Conservation (phyloP, 768 basidiomycete genomes). For the Russula ochroleuca region DNA sequence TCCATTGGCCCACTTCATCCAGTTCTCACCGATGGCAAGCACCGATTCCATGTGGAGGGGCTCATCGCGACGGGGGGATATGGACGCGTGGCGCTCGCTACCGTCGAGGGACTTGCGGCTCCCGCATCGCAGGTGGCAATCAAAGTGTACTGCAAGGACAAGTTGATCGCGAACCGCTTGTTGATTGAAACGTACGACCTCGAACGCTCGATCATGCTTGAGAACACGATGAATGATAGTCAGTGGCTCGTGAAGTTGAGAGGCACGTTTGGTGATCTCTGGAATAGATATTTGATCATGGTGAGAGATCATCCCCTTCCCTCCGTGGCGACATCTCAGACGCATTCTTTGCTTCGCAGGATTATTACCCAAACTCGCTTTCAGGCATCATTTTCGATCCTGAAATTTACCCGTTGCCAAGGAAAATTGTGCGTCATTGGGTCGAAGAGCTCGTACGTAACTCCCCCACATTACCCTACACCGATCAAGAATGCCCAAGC, state of each 20-base stretch:
- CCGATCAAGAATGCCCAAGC: neutral
- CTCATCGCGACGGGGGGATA: conserved; percentile 17
- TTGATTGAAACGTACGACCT: neutral
- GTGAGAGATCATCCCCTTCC: neutral
- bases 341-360: conserved; percentile 3
- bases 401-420: neutral
- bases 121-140: neutral
- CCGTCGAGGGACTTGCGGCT: neutral
- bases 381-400: conserved; percentile 6
- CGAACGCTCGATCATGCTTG: conserved; percentile 11
- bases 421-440: conserved; percentile 3
- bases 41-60: conserved; percentile 13
- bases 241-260: conserved; percentile 10
- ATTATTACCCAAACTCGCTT: conserved; percentile 23
- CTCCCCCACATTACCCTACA: neutral
- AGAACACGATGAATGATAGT: neutral
- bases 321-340: neutral
- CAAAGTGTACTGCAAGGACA: conserved; percentile 16
- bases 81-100: conserved; percentile 22
- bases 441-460: conserved; percentile 19
- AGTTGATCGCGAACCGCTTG: neutral
- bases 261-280: conserved; percentile 13
- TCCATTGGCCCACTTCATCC: neutral
- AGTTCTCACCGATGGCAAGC: neutral
- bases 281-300: conserved; percentile 23